Percentiles rank a stretch among this genome's conserved stretches.
These are phyloP conservation scores for Knoxia roxburghii DNA, from an alignment of 257 asterid species.

Conservation along the genomic window DNA sequence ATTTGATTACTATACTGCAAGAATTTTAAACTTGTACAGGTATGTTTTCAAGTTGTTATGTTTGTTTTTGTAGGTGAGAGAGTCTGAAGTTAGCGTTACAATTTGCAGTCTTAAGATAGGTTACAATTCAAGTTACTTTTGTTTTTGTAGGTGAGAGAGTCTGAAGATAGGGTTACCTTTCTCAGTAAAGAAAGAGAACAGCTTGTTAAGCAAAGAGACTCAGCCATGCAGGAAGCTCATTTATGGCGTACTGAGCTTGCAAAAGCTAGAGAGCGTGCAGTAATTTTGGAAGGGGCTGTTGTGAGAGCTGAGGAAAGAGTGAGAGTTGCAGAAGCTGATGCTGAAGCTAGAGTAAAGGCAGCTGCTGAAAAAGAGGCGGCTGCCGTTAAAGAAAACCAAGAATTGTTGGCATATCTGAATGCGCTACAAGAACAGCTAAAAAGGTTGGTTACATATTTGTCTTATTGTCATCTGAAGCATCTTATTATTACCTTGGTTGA, in stretches of 20 bases:
- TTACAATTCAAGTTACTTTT: too few species aligned
- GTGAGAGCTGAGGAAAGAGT: constrained; percentile 94
- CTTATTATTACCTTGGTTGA: neutral
- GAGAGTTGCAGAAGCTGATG: constrained; percentile 72
- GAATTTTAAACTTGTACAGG: neutral
- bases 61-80: constrained; percentile 48
- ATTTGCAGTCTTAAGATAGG: constrained; percentile 29
- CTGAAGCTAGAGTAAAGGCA: constrained; percentile 78
- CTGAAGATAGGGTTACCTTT: constrained; percentile 50
- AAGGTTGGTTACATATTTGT: constrained; percentile 36
- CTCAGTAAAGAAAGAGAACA: constrained; percentile 72
- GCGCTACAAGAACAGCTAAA: constrained; percentile 73
- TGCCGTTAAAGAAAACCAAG: constrained; percentile 73
- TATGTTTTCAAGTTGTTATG: too few species aligned
- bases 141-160: constrained; percentile 48
- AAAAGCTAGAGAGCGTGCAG: constrained; percentile 87
- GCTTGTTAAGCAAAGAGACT: constrained; percentile 64
- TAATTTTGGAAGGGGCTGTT: constrained; percentile 89
- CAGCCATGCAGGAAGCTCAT: constrained; percentile 81
- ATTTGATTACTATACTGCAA: neutral
- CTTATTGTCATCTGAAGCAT: neutral
- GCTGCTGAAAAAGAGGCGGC: constrained; percentile 59
- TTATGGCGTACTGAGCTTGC: constrained; percentile 99
- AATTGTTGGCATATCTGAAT: constrained; percentile 58
- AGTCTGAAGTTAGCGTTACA: constrained; percentile 52